phyloP scores from a whole-genome alignment of 176 grass and related monocot species.

The Triticum aestivum region DNA sequence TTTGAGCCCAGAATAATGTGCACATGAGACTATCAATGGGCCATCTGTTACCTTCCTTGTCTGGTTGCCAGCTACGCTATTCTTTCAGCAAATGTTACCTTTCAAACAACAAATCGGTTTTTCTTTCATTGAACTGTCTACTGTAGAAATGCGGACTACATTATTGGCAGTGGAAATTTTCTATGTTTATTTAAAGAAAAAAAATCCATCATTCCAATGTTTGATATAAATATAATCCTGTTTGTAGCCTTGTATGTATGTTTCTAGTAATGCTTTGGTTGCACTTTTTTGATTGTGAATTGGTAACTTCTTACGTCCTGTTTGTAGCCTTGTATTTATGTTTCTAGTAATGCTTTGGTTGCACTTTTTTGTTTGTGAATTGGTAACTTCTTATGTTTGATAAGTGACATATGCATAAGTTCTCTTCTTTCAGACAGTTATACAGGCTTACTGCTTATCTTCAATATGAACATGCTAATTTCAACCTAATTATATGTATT shows the following conservation, averaged over 20 bases:
- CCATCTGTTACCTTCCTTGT: not conserved
- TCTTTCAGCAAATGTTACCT: not conserved
- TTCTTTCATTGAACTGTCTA: conserved; percentile 19
- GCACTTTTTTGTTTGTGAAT: not conserved
- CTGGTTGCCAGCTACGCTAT: not conserved
- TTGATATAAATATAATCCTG: not conserved
- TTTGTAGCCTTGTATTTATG: not conserved
- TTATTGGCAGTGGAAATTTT: not conserved
- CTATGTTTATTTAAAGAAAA: not conserved
- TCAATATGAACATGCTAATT: conserved; percentile 11
- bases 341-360: not conserved
- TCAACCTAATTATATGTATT: not conserved
- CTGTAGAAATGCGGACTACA: not conserved
- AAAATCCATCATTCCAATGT: not conserved
- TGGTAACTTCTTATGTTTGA: not conserved
- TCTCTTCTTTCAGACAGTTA: conserved; percentile 6
- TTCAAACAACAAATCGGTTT: not conserved
- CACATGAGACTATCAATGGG: not conserved
- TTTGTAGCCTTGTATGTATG: not conserved
- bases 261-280: not conserved
- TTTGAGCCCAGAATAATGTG: not conserved
- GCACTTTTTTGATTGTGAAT: not conserved
- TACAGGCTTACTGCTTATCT: not conserved
- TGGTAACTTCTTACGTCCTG: not conserved
- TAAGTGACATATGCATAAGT: conserved; percentile 18